Conservation (phyloP, 768 basidiomycete genomes). For the Amanita polypyramis region DNA sequence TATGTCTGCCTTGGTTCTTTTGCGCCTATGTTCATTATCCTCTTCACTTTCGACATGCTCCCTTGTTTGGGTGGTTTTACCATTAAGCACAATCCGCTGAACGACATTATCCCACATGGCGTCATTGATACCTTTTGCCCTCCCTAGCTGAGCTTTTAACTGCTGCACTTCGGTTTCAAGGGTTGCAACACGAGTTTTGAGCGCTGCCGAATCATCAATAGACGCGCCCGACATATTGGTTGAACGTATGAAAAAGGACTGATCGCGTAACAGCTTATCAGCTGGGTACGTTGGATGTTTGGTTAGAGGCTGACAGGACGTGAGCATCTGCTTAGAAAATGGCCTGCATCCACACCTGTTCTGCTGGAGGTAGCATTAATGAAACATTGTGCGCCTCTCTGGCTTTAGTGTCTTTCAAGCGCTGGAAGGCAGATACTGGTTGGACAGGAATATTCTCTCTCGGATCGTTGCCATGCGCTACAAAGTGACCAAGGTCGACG, state of each 20-base stretch:
- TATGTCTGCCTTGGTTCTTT: conserved; percentile 21
- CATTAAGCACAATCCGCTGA: conserved; percentile 29
- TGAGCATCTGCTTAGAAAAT: not conserved
- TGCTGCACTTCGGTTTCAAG: conserved; percentile 64
- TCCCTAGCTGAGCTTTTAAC: conserved; percentile 60
- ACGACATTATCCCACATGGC: conserved; percentile 88
- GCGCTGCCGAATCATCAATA: conserved; percentile 24
- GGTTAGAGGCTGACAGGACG: conserved; percentile 18
- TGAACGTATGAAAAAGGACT: conserved; percentile 53
- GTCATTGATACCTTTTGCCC: conserved; percentile 88
- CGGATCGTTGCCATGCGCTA: conserved; percentile 27
- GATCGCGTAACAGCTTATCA: conserved; percentile 54
- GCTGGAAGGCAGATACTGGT: conserved; percentile 60
- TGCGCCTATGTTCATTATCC: conserved; percentile 18
- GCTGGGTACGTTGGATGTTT: conserved; percentile 29
- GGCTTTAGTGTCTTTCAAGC: conserved; percentile 55
- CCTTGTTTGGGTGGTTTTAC: conserved; percentile 6
- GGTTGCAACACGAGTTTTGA: conserved; percentile 49
- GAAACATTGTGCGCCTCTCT: conserved; percentile 63
- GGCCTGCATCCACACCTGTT: conserved; percentile 24
- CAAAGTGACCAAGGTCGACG: conserved; percentile 41
- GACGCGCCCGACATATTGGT: conserved; percentile 16
- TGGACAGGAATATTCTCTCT: conserved; percentile 58
- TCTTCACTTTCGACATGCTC: conserved; percentile 13
- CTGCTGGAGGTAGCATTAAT: conserved; percentile 44